These are phyloP conservation scores for Plasmodium sp. DNA, from an alignment of 169 alveolate species.

Conservation along the genomic window DNA sequence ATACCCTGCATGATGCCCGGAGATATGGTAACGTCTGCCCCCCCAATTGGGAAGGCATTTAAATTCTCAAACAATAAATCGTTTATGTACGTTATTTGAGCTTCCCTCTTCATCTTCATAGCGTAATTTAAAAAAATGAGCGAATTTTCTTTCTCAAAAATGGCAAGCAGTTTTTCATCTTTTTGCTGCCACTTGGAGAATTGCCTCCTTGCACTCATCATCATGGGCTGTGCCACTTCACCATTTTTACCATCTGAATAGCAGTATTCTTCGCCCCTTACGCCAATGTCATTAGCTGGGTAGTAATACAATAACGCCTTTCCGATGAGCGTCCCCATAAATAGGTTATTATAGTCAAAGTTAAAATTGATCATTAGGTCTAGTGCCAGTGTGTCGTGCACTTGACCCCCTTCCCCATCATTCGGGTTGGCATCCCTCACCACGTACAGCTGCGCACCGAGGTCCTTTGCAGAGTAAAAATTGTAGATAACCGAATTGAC, in stretches of 20 bases:
- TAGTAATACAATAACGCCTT: constrained; percentile 35
- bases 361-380: constrained; percentile 56
- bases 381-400: neutral
- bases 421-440: neutral
- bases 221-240: neutral
- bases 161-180: neutral
- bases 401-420: neutral
- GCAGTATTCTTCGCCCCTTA: constrained; percentile 7
- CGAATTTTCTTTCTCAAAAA: constrained; percentile 49
- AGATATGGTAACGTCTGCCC: constrained; percentile 53
- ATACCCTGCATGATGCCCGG: constrained; percentile 72
- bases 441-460: constrained; percentile 22
- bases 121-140: constrained; percentile 62
- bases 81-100: constrained; percentile 30
- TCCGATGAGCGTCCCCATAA: constrained; percentile 63
- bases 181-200: neutral
- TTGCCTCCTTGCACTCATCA: neutral
- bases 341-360: constrained; percentile 63
- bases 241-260: neutral
- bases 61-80: constrained; percentile 31
- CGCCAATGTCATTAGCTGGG: constrained; percentile 58
- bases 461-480: constrained; percentile 11
- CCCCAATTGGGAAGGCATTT: constrained; percentile 45
- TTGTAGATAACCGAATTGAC: constrained; percentile 39
- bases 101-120: constrained; percentile 6